These are phyloP conservation scores for Eucalyptus leucophloia DNA, from an alignment of 345 rosid species.

Conservation along the genomic window DNA sequence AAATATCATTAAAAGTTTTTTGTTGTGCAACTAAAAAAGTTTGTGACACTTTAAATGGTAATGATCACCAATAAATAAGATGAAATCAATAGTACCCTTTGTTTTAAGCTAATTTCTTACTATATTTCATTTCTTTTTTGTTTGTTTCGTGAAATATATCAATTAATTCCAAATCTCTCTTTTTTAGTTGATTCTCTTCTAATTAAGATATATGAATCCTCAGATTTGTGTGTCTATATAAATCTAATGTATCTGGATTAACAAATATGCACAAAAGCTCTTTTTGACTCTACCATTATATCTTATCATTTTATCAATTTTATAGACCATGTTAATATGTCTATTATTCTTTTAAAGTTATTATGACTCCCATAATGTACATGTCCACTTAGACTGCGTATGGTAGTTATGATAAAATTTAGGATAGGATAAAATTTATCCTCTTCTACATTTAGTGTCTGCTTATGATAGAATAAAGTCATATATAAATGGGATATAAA, in stretches of 20 bases:
- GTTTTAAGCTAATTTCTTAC: background rate
- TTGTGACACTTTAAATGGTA: background rate
- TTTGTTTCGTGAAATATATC: no score
- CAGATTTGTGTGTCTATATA: background rate
- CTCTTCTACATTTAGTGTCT: no score
- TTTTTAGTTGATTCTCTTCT: background rate
- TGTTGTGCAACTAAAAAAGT: background rate
- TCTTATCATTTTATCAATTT: background rate
- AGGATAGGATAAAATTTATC: no score
- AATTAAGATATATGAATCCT: background rate
- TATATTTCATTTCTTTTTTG: no score
- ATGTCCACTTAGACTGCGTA: background rate
- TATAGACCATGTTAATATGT: background rate
- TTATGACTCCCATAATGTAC: background rate
- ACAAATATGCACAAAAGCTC: no score
- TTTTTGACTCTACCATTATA: background rate
- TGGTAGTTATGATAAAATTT: no score
- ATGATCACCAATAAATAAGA: background rate
- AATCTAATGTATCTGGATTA: background rate
- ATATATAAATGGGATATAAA: accelerated
- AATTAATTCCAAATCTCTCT: no score
- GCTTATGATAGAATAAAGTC: no score
- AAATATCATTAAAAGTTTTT: no score
- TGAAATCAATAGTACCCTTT: background rate
- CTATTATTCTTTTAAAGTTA: background rate